Base-by-base conservation (phyloP, 768 basidiomycete species). In the Suillus subluteus region DNA sequence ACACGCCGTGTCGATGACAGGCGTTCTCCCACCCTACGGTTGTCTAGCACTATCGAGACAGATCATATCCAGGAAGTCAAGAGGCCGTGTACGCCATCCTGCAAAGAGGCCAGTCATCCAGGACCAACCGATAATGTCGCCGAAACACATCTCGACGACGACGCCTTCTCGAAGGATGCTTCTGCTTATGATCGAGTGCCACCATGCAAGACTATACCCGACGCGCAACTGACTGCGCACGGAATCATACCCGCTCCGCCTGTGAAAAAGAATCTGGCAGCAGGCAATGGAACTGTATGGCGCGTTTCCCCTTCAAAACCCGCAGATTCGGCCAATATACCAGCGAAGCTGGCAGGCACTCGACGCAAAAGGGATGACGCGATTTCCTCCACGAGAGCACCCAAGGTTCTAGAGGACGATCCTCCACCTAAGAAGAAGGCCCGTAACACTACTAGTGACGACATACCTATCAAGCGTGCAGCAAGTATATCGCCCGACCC, bases 281-380 rank as follows among this genome's bases (percentile, higher is more conserved):
- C 38, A 40, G 38, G 16, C 4, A 41, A 26, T 41, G 38, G 23
- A 59, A 18, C 23, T 18, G 26, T 16, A 59, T 62, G 32, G 21
- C 11, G 23, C 35, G n/a, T 40, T 32, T 50, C 32, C 37, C 26
- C 32, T 46, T 18, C 62, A 43, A 65, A 66, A 37, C 66, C 23
- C 35, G 61, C 38, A 2, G 63, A 37, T 54, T n/a, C 44, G 7
- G 58, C 50, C 3, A 64, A 26, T 54, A 16, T 55, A 12, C 66
- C 66, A 6, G 46, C 58, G 4, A 77, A 65, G 52, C 50, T 73
- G 41, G 65, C 68, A 32, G 75, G 75, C 41, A 72, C 12, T 30
- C 76, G 75, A 56, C 71, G 75, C 68, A 76, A 78, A 59, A 68
- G 75, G 58, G 72, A 76, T 30, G 37, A 30, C 30, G 54, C 26